A percentile compares a stretch with the other conserved stretches of the same genome.
These are phyloP conservation scores for Xylaria palmicola DNA, from an alignment of 495 filamentous ascomycete species.

Conservation along the genomic window DNA sequence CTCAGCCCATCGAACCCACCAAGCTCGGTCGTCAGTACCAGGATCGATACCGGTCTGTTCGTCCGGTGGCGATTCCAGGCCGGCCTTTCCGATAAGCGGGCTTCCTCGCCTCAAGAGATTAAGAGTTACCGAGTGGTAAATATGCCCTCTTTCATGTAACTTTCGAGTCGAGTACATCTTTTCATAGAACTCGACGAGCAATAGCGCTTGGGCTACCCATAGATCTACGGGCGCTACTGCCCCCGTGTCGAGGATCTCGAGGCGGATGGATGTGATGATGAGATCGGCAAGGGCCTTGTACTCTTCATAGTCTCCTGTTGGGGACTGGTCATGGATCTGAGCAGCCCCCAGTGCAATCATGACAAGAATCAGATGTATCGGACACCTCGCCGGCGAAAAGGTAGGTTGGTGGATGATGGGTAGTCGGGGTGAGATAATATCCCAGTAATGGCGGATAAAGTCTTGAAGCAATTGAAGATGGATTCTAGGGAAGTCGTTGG, in stretches of 20 bases:
- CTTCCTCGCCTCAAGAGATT: slow-evolving; percentile 90
- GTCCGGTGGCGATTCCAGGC: slow-evolving; percentile 81
- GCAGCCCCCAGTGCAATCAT: slow-evolving; percentile 92
- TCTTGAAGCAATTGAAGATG: slow-evolving; percentile 87
- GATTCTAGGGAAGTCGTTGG: slow-evolving; percentile 68
- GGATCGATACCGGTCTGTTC: slow-evolving; percentile 57
- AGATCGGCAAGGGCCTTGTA: slow-evolving; percentile 80
- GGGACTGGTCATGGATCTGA: slow-evolving; percentile 74
- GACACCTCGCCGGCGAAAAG: slow-evolving; percentile 78
- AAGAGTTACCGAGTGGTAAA: slow-evolving; percentile 92
- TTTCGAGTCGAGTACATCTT: slow-evolving; percentile 90
- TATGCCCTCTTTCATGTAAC: slow-evolving; percentile 91
- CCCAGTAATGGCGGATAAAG: slow-evolving; percentile 91
- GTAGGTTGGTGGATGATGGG: slow-evolving; percentile 93
- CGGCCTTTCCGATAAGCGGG: slow-evolving; percentile 85
- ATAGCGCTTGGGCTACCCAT: slow-evolving; percentile 89
- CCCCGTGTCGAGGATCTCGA: slow-evolving; percentile 83
- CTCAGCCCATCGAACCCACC: slow-evolving; percentile 94
- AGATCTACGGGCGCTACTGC: slow-evolving; percentile 87
- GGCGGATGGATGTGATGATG: slow-evolving; percentile 79
- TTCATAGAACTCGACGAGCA: slow-evolving; percentile 90
- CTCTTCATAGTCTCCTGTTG: slow-evolving; percentile 62
- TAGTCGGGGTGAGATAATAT: slow-evolving; percentile 86
- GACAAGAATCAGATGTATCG: slow-evolving; percentile 75
- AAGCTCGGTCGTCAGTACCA: slow-evolving; percentile 66